phyloP scores from a whole-genome alignment of 2,329 filamentous ascomycete genomes.

The Colletotrichum godetiae region DNA sequence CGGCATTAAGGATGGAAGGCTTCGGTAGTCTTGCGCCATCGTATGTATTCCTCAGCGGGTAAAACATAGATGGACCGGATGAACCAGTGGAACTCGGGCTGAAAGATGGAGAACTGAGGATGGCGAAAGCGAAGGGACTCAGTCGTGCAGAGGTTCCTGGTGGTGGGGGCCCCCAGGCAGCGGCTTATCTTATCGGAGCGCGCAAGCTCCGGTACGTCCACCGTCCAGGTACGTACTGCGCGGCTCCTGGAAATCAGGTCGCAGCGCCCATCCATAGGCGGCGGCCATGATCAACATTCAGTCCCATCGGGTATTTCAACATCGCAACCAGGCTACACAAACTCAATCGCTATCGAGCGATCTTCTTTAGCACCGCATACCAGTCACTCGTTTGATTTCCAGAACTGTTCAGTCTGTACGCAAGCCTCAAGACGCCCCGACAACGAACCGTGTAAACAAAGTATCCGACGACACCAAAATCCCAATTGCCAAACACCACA shows the following conservation, averaged over 20 bases:
- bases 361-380: background rate
- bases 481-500: background rate
- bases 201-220: background rate
- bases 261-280: background rate
- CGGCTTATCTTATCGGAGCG: constrained; percentile 22
- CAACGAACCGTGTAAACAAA: background rate
- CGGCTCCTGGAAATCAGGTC: constrained; percentile 6
- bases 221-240: constrained; percentile 19
- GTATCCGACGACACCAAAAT: background rate
- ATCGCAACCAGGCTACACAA: background rate
- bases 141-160: background rate
- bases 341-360: background rate
- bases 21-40: background rate
- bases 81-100: background rate
- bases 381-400: background rate
- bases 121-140: background rate
- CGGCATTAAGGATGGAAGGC: background rate
- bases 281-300: constrained; percentile 3
- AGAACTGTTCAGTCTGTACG: background rate
- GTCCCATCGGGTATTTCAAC: background rate
- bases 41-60: background rate
- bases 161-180: background rate
- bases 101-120: background rate
- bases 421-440: background rate
- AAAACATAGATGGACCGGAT: background rate